A percentile compares a stretch with the other conserved stretches of the same genome.
These are phyloP conservation scores for Pleurostoma richardsiae DNA, from an alignment of 2,329 filamentous ascomycete genomes.

Conservation along the genomic window DNA sequence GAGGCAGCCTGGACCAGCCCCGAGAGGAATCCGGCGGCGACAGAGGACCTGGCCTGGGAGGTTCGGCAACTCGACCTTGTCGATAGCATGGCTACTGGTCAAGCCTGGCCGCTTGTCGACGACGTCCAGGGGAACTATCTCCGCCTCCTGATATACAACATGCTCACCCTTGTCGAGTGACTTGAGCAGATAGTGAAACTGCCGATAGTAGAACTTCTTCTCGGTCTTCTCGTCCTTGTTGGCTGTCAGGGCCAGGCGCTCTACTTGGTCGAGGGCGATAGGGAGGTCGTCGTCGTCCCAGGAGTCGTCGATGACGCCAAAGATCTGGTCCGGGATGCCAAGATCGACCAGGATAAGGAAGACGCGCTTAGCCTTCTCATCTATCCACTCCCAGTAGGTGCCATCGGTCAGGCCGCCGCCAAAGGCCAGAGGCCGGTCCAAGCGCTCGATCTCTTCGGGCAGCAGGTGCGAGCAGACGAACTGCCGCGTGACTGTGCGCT, in stretches of 20 bases:
- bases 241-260: constrained; percentile 55
- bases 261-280: constrained; percentile 59
- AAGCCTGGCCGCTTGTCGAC: constrained; percentile 51
- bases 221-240: constrained; percentile 59
- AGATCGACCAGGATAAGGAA: constrained; percentile 69
- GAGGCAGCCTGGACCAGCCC: constrained; percentile 36
- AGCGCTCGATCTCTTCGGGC: constrained; percentile 55
- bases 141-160: constrained; percentile 58
- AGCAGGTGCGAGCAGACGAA: constrained; percentile 63
- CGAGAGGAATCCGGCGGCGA: constrained; percentile 53
- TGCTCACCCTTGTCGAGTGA: constrained; percentile 57
- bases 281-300: constrained; percentile 76
- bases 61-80: constrained; percentile 61
- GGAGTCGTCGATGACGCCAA: constrained; percentile 67
- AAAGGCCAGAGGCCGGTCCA: constrained; percentile 61
- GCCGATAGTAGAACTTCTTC: constrained; percentile 63
- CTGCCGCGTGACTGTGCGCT: constrained; percentile 61
- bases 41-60: constrained; percentile 51
- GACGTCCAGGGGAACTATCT: constrained; percentile 65
- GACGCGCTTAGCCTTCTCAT: constrained; percentile 61
- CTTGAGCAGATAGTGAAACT: constrained; percentile 66
- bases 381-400: constrained; percentile 76
- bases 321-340: constrained; percentile 68
- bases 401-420: constrained; percentile 65
- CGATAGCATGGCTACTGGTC: constrained; percentile 32